Evolutionary conservation across 768 basidiomycete genomes (phyloP).

Genomic region (Tulasnella sp.): DNA sequence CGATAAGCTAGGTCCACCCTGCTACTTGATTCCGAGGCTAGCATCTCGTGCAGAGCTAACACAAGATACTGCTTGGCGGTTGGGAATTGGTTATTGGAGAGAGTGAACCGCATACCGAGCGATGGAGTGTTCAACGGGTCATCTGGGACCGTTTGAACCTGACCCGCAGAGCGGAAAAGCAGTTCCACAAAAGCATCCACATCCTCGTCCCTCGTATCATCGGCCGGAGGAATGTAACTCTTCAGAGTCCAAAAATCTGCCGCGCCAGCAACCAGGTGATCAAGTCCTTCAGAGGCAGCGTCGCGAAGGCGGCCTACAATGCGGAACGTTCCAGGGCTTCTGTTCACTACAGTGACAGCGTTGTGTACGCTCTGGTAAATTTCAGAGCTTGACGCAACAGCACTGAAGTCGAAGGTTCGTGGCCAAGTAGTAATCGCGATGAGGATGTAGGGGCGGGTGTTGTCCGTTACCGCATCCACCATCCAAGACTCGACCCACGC

Average conservation of each 20-base stretch:
- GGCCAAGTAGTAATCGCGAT: conserved; percentile 79
- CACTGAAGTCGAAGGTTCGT: conserved; percentile 53
- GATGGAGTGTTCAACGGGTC: conserved; percentile 54
- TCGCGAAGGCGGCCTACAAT: conserved; percentile 67
- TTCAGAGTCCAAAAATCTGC: conserved; percentile 82
- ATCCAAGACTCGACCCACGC: conserved; percentile 65
- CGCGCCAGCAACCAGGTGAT: conserved; percentile 55
- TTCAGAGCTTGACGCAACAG: conserved; percentile 46
- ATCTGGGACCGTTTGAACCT: conserved; percentile 62
- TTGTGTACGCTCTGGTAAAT: conserved; percentile 53
- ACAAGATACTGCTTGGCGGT: conserved; percentile 47
- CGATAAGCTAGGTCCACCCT: conserved; percentile 63
- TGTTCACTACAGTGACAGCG: conserved; percentile 62
- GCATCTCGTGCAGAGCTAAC: conserved; percentile 58
- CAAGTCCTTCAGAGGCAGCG: conserved; percentile 48
- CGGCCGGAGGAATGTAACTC: conserved; percentile 63
- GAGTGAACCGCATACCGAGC: conserved; percentile 49
- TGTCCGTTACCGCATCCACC: conserved; percentile 48
- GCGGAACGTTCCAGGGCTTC: conserved; percentile 75
- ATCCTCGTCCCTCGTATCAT: conserved; percentile 65
- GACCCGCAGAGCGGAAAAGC: conserved; percentile 61
- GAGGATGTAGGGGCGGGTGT: conserved; percentile 51
- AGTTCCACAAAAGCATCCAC: conserved; percentile 72
- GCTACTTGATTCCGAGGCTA: conserved; percentile 55
- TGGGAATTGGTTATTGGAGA: conserved; percentile 48